phyloP scores from a whole-genome alignment of 352 stramenopile species.

The Pythium vanterpoolii region DNA sequence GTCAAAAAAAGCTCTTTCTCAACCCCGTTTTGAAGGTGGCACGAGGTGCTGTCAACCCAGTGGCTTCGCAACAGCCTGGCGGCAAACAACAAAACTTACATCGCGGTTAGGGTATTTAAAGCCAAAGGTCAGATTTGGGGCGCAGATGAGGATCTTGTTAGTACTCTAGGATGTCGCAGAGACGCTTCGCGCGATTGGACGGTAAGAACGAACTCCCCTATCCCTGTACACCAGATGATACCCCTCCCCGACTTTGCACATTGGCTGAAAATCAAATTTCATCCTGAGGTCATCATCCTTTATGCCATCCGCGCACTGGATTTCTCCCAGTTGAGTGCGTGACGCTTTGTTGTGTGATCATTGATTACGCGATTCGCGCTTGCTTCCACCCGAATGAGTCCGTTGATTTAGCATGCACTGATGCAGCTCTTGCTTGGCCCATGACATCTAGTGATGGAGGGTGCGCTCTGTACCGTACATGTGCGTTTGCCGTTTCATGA shows the following conservation, averaged over 20 bases:
- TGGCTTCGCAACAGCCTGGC: not conserved
- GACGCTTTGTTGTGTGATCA: constrained; percentile 3
- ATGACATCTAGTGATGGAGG: too few species aligned
- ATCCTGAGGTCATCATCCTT: not conserved
- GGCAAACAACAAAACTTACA: not conserved
- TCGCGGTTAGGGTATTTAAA: not conserved
- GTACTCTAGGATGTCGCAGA: constrained; percentile 19
- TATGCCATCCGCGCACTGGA: constrained; percentile 9
- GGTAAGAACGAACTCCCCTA: constrained; percentile 1
- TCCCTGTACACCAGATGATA: constrained; percentile 15
- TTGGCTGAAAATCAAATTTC: constrained; percentile 10
- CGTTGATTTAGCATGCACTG: too few species aligned
- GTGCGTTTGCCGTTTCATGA: not conserved
- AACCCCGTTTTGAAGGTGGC: constrained; percentile 9
- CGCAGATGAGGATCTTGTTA: constrained; percentile 8
- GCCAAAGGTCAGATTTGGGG: constrained; percentile 1
- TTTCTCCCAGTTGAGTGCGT: constrained; percentile 10
- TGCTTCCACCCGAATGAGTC: too few species aligned
- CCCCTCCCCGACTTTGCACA: constrained; percentile 13
- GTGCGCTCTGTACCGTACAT: not conserved
- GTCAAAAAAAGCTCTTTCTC: constrained; percentile 4
- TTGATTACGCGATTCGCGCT: constrained; percentile 20
- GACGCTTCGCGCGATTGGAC: constrained; percentile 14
- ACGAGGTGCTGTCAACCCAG: constrained; percentile 7
- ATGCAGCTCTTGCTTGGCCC: too few species aligned